A percentile compares a stretch with the other conserved stretches of the same genome.
Evolutionary conservation across 192 early-diverging fungal species (phyloP).

Genomic region (Coemansia erecta): DNA sequence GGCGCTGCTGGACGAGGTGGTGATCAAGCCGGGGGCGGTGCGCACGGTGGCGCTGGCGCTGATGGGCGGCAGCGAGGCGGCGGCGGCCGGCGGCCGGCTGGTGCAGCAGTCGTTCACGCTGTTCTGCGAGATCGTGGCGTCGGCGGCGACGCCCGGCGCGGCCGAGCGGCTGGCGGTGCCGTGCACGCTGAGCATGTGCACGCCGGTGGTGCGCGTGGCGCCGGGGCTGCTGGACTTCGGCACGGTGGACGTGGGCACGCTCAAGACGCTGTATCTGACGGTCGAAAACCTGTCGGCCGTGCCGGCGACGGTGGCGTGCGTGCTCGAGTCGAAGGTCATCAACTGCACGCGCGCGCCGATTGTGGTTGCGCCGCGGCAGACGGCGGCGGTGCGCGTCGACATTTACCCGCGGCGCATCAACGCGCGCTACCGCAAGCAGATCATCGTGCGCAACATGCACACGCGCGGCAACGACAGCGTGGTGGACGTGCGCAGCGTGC

Average conservation of each 20-base stretch:
- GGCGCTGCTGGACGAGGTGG: slow-evolving; percentile 71
- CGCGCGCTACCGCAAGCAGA: slow-evolving; percentile 94
- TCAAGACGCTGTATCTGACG: slow-evolving; percentile 80
- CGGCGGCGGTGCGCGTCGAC: slow-evolving; percentile 81
- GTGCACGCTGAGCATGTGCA: slow-evolving; percentile 89
- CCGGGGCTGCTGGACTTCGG: slow-evolving; percentile 92
- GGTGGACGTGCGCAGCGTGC: slow-evolving; percentile 87
- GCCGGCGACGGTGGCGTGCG: slow-evolving; percentile 75
- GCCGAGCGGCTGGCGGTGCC: slow-evolving; percentile 64
- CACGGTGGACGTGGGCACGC: slow-evolving; percentile 89
- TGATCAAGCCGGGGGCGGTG: slow-evolving; percentile 80
- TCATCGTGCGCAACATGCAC: slow-evolving; percentile 86
- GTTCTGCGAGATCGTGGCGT: slow-evolving; percentile 58
- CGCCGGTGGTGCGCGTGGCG: slow-evolving; percentile 83
- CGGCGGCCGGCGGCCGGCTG: slow-evolving; percentile 63
- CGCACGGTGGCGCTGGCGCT: slow-evolving; percentile 80
- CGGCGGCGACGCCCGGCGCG: slow-evolving; percentile 43
- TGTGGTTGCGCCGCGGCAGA: slow-evolving; percentile 66
- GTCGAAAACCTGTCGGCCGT: slow-evolving; percentile 87
- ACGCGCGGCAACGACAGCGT: slow-evolving; percentile 88
- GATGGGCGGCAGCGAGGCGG: slow-evolving; percentile 26
- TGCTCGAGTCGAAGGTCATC: slow-evolving; percentile 91
- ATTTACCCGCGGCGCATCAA: slow-evolving; percentile 98
- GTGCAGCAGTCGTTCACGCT: slow-evolving; percentile 68
- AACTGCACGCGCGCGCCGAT: slow-evolving; percentile 75